These are phyloP conservation scores for Fusarium buharicum DNA, from an alignment of 2,329 filamentous ascomycete species.

Conservation along the genomic window DNA sequence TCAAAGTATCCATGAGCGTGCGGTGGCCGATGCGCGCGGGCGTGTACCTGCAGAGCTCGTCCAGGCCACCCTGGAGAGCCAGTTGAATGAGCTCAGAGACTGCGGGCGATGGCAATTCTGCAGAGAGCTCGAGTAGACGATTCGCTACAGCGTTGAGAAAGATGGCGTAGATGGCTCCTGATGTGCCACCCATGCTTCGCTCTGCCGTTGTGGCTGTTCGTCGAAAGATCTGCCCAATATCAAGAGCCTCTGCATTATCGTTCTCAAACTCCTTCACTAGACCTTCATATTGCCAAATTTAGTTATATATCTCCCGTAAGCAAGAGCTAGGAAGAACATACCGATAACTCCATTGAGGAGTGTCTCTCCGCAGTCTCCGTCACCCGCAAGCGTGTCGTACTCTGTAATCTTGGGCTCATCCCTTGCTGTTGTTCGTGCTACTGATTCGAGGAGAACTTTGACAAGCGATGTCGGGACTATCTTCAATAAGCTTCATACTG, in stretches of 20 bases:
- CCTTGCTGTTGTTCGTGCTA: slow-evolving; percentile 52
- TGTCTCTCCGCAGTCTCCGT: slow-evolving; percentile 51
- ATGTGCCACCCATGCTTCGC: slow-evolving; percentile 78
- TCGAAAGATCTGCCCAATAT: slow-evolving; percentile 40
- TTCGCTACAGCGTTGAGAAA: slow-evolving; percentile 77
- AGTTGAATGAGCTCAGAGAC: slow-evolving; percentile 22
- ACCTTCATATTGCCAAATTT: slow-evolving; percentile 10
- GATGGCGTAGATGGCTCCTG: slow-evolving; percentile 80
- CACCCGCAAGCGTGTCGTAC: slow-evolving; percentile 49
- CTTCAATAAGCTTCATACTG: background rate
- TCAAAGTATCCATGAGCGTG: slow-evolving; percentile 77
- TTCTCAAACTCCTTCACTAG: slow-evolving; percentile 41
- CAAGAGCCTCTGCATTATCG: slow-evolving; percentile 23
- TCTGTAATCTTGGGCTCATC: slow-evolving; percentile 47
- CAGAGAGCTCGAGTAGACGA: slow-evolving; percentile 29
- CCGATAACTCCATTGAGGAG: slow-evolving; percentile 43
- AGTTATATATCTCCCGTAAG: background rate
- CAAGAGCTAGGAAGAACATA: background rate
- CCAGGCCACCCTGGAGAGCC: slow-evolving; percentile 32
- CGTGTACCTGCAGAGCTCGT: slow-evolving; percentile 63
- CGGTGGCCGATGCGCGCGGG: slow-evolving; percentile 77
- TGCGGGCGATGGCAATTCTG: accelerated
- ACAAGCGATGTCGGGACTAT: slow-evolving; percentile 34
- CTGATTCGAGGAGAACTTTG: slow-evolving; percentile 34
- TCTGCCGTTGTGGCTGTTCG: slow-evolving; percentile 54